Conservation (phyloP, 164 flowering plant species). For the Vitis cinerea region DNA sequence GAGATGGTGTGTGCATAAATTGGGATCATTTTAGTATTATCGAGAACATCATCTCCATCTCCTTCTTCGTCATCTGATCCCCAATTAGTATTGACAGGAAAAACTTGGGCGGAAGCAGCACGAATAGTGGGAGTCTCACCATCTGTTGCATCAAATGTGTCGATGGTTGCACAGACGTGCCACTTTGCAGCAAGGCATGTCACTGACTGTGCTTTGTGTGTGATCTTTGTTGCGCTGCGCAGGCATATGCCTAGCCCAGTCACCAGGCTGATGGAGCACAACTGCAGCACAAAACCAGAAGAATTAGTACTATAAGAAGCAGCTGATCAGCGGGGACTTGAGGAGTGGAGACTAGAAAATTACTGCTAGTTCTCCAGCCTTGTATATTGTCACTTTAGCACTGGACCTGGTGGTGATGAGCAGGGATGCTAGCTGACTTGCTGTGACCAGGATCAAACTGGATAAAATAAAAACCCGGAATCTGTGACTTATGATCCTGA, state of each 20-base stretch:
- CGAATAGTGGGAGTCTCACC: conserved; percentile 37
- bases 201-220: conserved; percentile 76
- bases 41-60: conserved; percentile 50
- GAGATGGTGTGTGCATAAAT: conserved; percentile 52
- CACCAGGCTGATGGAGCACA: conserved; percentile 66
- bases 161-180: conserved; percentile 70
- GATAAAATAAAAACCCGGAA: conserved; percentile 64
- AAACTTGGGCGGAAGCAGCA: conserved; percentile 16
- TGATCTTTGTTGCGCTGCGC: conserved; percentile 83
- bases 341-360: not conserved
- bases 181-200: conserved; percentile 84
- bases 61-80: conserved; percentile 44
- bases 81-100: conserved; percentile 14
- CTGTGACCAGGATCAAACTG: no score
- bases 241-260: conserved; percentile 68
- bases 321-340: not conserved
- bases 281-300: conserved; percentile 35
- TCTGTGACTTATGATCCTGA: conserved; percentile 81
- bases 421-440: conserved; percentile 39
- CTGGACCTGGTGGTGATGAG: conserved; percentile 51
- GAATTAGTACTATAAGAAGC: not conserved
- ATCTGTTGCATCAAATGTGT: conserved; percentile 33
- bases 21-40: conserved; percentile 44
- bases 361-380: conserved; percentile 78
- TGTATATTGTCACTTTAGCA: conserved; percentile 45